A percentile compares a stretch with the other conserved stretches of the same genome.
Conservation (phyloP, 1,284 basidiomycete genomes). For the Phellopilus nigrolimitatus region DNA sequence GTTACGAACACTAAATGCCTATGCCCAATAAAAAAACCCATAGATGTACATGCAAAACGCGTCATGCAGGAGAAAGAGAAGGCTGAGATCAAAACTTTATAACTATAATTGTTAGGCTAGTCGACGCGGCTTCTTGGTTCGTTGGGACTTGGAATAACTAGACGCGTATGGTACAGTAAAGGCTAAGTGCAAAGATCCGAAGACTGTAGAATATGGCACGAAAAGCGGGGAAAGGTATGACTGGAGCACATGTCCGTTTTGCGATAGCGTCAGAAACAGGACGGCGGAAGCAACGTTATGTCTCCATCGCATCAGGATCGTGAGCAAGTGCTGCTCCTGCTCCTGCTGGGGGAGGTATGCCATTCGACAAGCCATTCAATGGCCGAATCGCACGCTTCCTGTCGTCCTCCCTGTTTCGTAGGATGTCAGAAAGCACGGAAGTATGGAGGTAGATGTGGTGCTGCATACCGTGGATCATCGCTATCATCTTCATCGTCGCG, state of each 20-base stretch:
- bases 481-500: constrained; percentile 61
- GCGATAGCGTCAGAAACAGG: neutral
- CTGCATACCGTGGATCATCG: constrained; percentile 42
- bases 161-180: neutral
- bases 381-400: constrained; percentile 33
- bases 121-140: neutral
- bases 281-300: constrained; percentile 1
- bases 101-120: neutral
- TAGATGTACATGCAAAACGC: constrained; percentile 74
- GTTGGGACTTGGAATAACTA: neutral
- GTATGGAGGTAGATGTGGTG: neutral
- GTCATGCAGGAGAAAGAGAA: constrained; percentile 78
- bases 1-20: constrained; percentile 9
- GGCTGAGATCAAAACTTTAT: constrained; percentile 73
- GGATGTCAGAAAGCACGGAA: constrained; percentile 10
- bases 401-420: constrained; percentile 41
- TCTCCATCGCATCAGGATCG: constrained; percentile 50
- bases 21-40: constrained; percentile 2
- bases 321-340: constrained; percentile 17
- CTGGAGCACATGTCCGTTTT: no score
- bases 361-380: constrained; percentile 31
- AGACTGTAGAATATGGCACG: neutral
- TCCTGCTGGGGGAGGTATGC: constrained; percentile 24
- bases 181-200: neutral
- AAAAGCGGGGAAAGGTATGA: neutral